Evolutionary conservation across 2,329 filamentous ascomycete genomes (phyloP).

Genomic region (Chrysoporthe puriensis): DNA sequence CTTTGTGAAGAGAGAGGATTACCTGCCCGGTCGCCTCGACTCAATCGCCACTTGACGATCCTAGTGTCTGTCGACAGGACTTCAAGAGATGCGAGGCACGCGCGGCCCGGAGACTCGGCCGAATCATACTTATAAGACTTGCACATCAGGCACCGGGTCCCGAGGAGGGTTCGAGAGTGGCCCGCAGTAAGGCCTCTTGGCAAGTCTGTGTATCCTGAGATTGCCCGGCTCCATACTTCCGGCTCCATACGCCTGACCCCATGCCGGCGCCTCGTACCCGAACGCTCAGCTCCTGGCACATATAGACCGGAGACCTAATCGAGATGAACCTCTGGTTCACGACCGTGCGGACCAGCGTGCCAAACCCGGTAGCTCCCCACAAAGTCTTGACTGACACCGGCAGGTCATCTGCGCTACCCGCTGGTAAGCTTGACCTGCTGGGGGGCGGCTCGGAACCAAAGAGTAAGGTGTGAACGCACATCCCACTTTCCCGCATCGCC

Average conservation of each 20-base stretch:
- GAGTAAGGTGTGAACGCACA: constrained; percentile 11
- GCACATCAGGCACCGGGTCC: not conserved
- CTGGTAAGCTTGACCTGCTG: not conserved
- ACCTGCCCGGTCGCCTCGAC: constrained; percentile 8
- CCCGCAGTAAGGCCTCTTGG: not conserved
- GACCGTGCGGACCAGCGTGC: not conserved
- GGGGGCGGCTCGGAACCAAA: not conserved
- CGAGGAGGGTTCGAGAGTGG: not conserved
- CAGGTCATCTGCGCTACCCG: constrained; percentile 6
- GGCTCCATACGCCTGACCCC: not conserved
- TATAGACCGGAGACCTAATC: too few relatives aligned
- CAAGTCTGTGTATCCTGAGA: constrained; percentile 1
- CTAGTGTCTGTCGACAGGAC: constrained; percentile 1
- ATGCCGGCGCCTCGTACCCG: not conserved
- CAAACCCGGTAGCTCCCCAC: not conserved
- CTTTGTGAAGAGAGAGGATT: constrained; percentile 15
- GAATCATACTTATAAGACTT: constrained; percentile 19
- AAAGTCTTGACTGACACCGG: constrained; percentile 4
- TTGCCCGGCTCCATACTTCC: not conserved
- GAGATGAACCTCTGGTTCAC: not conserved
- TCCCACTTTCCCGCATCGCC: constrained; percentile 5
- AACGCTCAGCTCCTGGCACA: not conserved
- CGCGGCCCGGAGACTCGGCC: constrained; percentile 19
- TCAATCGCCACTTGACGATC: constrained; percentile 13
- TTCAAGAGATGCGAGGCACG: constrained; percentile 11